Evolutionary conservation across 805 yeast species (phyloP), one percentile per base, ranked within the genome.

Genomic region (Pichia cephalocereana): DNA sequence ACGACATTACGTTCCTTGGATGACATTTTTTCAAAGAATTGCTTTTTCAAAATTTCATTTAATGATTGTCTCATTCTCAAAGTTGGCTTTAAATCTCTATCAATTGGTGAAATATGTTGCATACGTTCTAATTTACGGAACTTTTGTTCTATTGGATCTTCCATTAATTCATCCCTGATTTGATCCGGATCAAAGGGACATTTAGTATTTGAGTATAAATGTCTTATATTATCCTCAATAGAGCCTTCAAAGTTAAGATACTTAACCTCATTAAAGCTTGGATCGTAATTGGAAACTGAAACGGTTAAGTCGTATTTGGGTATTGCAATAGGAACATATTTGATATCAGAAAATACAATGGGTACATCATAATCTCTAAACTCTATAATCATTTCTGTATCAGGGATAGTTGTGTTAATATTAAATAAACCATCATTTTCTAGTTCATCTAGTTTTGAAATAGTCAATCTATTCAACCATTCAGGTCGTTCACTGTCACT

Each of bases 101-200:
- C 98, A 37, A 87, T 66, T 28, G 86, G 76, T 1, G 86, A 75
- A 44, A 83, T 78, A 58, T 85, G 83, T 55, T 90, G 87, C 44
- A 85, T 79, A 64, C 97, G 83, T 53, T 90, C 93, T 46, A 91
- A 67, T 49, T 83, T 80, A 54, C 96, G 79, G 60, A 84, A 88
- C 62, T 91, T 93, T 53, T 80, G 75, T 60, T 93, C 98, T 23
- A 93, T 82, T 1, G 96, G 96, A 57, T 91, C 95, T 51, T 75
- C 79, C 19, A 71, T 67, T 17, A 57, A 55, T 38, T 66, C 68
- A 14, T 60, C 59, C 18, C 70, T 48, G 39, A 65, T 62, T 56
- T 77, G 81, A 53, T 85, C 91, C 0, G 89, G 89, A 56, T 85
- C 93, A 59, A 77, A 79, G 17, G 83, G 73, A 56, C 57, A 64